Percentiles rank a stretch among this genome's conserved stretches.
Conservation (phyloP, 2,329 filamentous ascomycete species). For the Laburnicola sp. region DNA sequence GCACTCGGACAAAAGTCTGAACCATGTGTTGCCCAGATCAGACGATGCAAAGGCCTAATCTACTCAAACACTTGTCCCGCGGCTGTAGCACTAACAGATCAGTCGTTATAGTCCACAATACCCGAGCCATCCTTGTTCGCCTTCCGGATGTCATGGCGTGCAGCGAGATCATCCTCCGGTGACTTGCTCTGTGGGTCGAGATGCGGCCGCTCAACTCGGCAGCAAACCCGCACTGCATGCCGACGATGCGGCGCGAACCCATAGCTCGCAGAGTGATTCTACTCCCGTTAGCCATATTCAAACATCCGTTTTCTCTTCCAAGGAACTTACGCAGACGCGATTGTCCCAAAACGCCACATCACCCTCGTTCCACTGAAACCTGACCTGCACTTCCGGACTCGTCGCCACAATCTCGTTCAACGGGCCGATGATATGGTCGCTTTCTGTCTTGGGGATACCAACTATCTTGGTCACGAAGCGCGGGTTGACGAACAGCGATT, state of each 20-base stretch:
- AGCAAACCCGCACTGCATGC: slow-evolving; percentile 57
- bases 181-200: slow-evolving; percentile 52
- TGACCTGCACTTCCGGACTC: slow-evolving; percentile 69
- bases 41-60: neutral
- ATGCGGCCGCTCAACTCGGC: slow-evolving; percentile 52
- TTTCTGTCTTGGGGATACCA: slow-evolving; percentile 61
- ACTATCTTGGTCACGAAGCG: slow-evolving; percentile 62
- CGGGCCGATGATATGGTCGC: slow-evolving; percentile 55
- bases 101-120: slow-evolving; percentile 62
- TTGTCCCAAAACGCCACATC: slow-evolving; percentile 74
- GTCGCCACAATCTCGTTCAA: slow-evolving; percentile 60
- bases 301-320: neutral
- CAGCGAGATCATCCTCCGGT: slow-evolving; percentile 58
- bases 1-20: too few relatives aligned
- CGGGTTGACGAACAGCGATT: slow-evolving; percentile 62
- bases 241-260: slow-evolving; percentile 61
- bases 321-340: slow-evolving; percentile 51
- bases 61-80: neutral
- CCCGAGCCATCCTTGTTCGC: slow-evolving; percentile 61
- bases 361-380: slow-evolving; percentile 66
- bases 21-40: too few relatives aligned
- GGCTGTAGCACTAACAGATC: neutral
- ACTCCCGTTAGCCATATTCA: slow-evolving; percentile 4
- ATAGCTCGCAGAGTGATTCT: slow-evolving; percentile 60
- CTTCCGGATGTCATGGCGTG: slow-evolving; percentile 52